Evolutionary conservation across 2,329 filamentous ascomycete genomes (phyloP), one percentile per base, ranked within the genome.

Genomic region (Microdochium nivale): DNA sequence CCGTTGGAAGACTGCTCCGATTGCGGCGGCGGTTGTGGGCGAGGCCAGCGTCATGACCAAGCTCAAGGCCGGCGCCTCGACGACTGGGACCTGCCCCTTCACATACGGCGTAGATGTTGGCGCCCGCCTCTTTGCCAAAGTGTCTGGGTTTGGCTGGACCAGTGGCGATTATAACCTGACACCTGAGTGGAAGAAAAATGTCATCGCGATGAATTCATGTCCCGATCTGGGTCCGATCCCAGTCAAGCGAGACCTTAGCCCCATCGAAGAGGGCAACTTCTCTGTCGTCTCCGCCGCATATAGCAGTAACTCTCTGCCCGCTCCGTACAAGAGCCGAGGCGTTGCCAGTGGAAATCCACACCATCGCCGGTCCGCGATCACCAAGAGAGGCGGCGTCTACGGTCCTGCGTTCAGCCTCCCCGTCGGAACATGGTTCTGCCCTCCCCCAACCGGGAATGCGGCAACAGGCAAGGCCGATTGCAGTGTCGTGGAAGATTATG

Each of bases 91-190:
- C 14, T 61, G 58, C 40, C 58, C 59, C 24, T 61, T 60, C 46
- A 58, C 56, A 0, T 60, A 53, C 24, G 56, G 57, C 8, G 44
- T 61, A 33, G 58, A 60, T 30, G 56, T 56, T 32, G 59, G 59
- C 25, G 56, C 55, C 10, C 52, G 52, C 21, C 48, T 61, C 14
- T 60, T 49, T 24, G 57, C 59, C 2, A 51, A 50, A 37, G 58
- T 47, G n/a, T 35, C 24, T 13, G n/a, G 48, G 19, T 60, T 60
- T 44, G 40, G 40, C 8, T 60, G 58, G 58, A 13, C 50, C 19
- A 51, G 56, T n/a, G 52, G 25, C n/a, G 55, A 57, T 25, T 27
- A 51, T 19, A 27, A 27, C 54, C 32, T 57, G 23, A 54, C 50
- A 49, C 44, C 43, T 47, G 46, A 50, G 16, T 55, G 51, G 44